Conservation (phyloP, 805 yeast genomes). For the Candida insectalens region DNA sequence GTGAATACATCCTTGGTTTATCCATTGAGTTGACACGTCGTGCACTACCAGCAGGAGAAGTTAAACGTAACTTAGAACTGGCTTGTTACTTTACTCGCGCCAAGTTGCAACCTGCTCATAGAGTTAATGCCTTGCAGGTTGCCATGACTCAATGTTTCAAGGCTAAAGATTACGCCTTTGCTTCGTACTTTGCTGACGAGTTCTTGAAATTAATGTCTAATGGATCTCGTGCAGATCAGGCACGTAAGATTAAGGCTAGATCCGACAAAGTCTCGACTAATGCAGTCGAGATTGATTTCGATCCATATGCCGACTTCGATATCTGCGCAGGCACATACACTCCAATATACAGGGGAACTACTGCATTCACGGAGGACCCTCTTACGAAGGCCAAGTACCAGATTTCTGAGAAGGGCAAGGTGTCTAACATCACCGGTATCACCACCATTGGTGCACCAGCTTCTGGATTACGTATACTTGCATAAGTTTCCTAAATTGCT, state of each 20-base stretch:
- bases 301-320: conserved; percentile 84
- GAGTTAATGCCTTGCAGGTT: conserved; percentile 81
- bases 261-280: conserved; percentile 79
- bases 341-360: conserved; percentile 77
- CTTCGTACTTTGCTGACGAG: conserved; percentile 83
- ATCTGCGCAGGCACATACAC: conserved; percentile 81
- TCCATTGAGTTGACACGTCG: conserved; percentile 89
- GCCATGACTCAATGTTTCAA: conserved; percentile 92
- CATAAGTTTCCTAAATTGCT: conserved; percentile 54
- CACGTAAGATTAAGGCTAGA: conserved; percentile 68
- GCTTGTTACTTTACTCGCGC: conserved; percentile 94
- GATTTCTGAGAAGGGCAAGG: conserved; percentile 62
- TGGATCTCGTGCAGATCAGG: conserved; percentile 85
- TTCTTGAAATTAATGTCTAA: conserved; percentile 57
- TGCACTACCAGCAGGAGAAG: conserved; percentile 55
- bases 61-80: conserved; percentile 82
- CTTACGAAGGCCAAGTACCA: conserved; percentile 87
- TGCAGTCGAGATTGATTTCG: conserved; percentile 84
- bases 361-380: conserved; percentile 58
- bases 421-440: conserved; percentile 67
- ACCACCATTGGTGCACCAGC: conserved; percentile 86
- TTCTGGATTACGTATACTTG: conserved; percentile 63
- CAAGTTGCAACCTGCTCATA: conserved; percentile 72
- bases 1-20: conserved; percentile 86
- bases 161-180: conserved; percentile 78